Percentiles rank a stretch among this genome's conserved stretches.
These are phyloP conservation scores for Candida pseudofarinosa DNA, from an alignment of 805 yeast species.

Conservation along the genomic window DNA sequence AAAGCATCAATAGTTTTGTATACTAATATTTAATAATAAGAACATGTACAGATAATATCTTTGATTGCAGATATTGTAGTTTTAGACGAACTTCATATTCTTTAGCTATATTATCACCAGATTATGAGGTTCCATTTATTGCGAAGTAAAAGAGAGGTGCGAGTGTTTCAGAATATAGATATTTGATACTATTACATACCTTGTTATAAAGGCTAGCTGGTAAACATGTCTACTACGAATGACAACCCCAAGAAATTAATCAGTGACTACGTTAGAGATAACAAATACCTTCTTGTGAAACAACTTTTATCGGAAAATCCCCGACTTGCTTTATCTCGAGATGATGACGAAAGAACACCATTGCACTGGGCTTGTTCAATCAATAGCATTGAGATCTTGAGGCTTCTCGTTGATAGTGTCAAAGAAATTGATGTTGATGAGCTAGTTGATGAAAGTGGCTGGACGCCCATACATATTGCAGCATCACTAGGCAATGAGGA, in stretches of 20 bases:
- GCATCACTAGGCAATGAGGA: slow-evolving; percentile 64
- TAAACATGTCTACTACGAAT: background rate
- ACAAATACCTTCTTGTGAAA: slow-evolving; percentile 48
- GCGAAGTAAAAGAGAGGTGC: too few species aligned
- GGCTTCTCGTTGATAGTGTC: slow-evolving; percentile 10
- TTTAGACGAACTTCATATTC: too few species aligned
- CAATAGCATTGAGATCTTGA: slow-evolving; percentile 50
- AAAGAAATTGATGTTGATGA: slow-evolving; percentile 61
- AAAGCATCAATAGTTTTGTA: too few species aligned
- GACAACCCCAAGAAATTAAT: slow-evolving; percentile 19
- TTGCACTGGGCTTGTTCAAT: slow-evolving; percentile 86
- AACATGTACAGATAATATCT: too few species aligned
- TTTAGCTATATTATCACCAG: too few species aligned
- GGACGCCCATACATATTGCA: slow-evolving; percentile 87
- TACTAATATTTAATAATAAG: too few species aligned
- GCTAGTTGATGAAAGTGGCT: slow-evolving; percentile 67
- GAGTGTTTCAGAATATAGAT: too few species aligned
- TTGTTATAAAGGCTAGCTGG: too few species aligned
- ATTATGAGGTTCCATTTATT: too few species aligned
- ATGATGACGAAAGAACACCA: slow-evolving; percentile 75
- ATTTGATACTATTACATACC: too few species aligned
- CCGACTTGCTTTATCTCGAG: slow-evolving; percentile 43
- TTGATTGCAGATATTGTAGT: too few species aligned
- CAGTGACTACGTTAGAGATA: slow-evolving; percentile 66
- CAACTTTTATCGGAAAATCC: slow-evolving; percentile 50